Evolutionary conservation across 1,139 yeast species (phyloP).

Genomic region (Citeromyces hawaiiensis): DNA sequence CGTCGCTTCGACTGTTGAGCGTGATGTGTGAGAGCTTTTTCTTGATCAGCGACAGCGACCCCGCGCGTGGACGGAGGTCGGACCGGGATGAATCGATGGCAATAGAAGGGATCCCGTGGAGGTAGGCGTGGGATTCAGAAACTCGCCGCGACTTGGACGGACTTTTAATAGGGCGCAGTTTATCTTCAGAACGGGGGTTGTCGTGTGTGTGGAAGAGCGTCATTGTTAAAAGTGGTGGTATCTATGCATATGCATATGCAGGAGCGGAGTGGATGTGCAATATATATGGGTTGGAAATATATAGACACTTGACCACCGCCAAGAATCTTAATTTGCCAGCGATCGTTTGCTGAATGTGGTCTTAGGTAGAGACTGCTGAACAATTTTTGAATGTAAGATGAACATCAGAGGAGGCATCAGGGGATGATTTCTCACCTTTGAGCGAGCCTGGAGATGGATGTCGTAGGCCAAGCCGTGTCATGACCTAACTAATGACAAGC

Average conservation of each 20-base stretch:
- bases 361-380: no score
- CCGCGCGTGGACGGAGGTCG: background rate
- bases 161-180: background rate
- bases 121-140: background rate
- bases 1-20: background rate
- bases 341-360: no score
- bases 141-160: background rate
- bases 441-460: no score
- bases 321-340: no score
- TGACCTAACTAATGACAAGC: no score
- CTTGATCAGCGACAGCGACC: background rate
- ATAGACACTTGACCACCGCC: no score
- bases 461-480: no score
- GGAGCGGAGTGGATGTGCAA: no score
- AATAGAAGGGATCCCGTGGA: constrained; percentile 1
- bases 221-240: background rate
- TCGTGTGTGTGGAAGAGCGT: background rate
- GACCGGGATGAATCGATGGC: background rate
- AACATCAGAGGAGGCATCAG: no score
- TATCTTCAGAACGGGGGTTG: background rate
- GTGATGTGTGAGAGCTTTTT: background rate
- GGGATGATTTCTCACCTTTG: no score
- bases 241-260: background rate
- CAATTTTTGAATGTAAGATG: no score
- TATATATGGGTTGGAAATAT: no score